These are phyloP conservation scores for Mucor piriformis DNA, from an alignment of 371 early-diverging fungal species.

Conservation along the genomic window DNA sequence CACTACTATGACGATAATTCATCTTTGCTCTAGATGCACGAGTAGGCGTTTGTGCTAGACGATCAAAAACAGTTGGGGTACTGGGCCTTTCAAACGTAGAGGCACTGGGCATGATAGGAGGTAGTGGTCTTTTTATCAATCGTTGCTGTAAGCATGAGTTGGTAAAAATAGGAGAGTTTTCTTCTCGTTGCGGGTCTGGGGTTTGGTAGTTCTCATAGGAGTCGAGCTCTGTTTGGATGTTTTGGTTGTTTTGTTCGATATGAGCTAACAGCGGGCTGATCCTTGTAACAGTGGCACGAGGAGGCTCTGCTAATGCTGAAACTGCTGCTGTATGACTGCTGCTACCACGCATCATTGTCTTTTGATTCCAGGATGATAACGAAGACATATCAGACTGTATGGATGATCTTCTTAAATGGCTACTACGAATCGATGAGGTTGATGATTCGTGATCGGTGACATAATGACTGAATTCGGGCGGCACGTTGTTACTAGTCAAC, in stretches of 20 bases:
- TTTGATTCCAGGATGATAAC: slow-evolving; percentile 21
- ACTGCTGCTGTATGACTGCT: neutral
- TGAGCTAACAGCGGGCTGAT: slow-evolving; percentile 18
- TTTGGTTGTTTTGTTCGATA: neutral
- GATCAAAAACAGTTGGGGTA: slow-evolving; percentile 50
- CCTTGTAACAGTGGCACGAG: neutral
- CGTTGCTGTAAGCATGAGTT: slow-evolving; percentile 12
- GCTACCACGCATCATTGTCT: slow-evolving; percentile 2
- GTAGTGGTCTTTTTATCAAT: slow-evolving; percentile 17
- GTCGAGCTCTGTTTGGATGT: neutral
- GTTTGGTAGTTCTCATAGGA: neutral
- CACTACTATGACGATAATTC: slow-evolving; percentile 46
- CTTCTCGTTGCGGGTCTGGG: neutral
- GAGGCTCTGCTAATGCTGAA: neutral
- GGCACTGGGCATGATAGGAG: slow-evolving; percentile 21
- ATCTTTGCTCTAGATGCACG: slow-evolving; percentile 51
- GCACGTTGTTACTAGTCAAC: neutral
- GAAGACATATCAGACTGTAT: slow-evolving; percentile 43
- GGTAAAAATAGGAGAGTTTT: slow-evolving; percentile 5
- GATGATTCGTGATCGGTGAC: slow-evolving; percentile 45
- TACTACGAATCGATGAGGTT: slow-evolving; percentile 46
- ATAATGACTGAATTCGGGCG: slow-evolving; percentile 41
- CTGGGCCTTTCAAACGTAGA: slow-evolving; percentile 33
- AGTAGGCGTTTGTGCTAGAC: slow-evolving; percentile 52
- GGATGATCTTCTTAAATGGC: slow-evolving; percentile 47